phyloP scores from a whole-genome alignment of 2,329 filamentous ascomycete species.

The Trichoderma sp. region DNA sequence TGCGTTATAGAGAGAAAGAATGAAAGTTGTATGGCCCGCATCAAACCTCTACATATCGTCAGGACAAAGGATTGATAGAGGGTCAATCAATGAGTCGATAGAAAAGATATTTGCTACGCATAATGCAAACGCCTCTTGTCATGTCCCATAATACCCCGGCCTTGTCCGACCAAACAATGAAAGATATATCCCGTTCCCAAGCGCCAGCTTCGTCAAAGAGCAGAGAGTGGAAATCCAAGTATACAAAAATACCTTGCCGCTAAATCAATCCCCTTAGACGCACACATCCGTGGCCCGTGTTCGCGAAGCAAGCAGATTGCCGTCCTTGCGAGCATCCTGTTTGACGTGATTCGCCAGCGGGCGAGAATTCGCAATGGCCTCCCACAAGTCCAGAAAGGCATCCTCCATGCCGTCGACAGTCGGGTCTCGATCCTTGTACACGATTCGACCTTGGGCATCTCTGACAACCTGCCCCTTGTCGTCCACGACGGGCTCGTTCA shows the following conservation, averaged over 20 bases:
- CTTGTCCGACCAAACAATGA: background rate
- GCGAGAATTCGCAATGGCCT: conserved; percentile 32
- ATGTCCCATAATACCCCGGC: background rate
- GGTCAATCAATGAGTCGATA: background rate
- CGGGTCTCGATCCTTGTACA: conserved; percentile 26
- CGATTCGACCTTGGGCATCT: conserved; percentile 25
- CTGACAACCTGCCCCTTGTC: conserved; percentile 14
- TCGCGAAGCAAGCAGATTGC: conserved; percentile 29
- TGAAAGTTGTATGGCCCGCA: background rate
- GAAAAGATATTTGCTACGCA: background rate
- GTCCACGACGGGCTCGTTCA: conserved; percentile 31
- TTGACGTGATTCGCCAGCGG: conserved; percentile 32
- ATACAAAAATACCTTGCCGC: background rate
- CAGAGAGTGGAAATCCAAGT: background rate
- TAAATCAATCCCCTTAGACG: background rate
- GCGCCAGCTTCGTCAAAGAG: background rate
- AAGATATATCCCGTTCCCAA: background rate
- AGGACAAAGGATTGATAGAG: background rate
- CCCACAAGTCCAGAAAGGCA: conserved; percentile 35
- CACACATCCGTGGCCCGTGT: conserved; percentile 15
- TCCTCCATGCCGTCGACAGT: conserved; percentile 32
- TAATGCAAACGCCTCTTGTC: background rate
- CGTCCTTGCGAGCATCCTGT: conserved; percentile 12
- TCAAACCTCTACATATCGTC: no score
- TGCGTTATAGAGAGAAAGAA: conserved; percentile 17